A percentile compares a stretch with the other conserved stretches of the same genome.
Evolutionary conservation across 768 basidiomycete genomes (phyloP).

Genomic region (Sarcodon aspratus): DNA sequence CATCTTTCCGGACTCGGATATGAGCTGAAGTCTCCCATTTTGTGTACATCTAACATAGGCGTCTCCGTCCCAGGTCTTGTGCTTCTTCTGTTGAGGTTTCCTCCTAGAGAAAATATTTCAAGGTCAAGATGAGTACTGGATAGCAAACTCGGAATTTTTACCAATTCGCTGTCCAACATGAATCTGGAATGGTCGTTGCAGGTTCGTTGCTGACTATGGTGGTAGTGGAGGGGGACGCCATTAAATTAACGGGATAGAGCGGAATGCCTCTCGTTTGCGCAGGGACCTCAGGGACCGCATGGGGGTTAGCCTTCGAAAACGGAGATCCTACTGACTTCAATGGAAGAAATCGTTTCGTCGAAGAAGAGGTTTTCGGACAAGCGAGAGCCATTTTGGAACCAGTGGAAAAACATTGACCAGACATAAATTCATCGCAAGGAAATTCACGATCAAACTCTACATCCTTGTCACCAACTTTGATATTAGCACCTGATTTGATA

Average conservation of each 20-base stretch:
- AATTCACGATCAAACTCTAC: constrained; percentile 54
- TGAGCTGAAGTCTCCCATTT: constrained; percentile 42
- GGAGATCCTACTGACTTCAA: constrained; percentile 5
- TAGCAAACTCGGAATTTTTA: constrained; percentile 14
- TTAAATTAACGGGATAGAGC: neutral
- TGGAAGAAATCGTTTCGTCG: constrained; percentile 7
- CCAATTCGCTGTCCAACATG: constrained; percentile 67
- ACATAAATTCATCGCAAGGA: constrained; percentile 42
- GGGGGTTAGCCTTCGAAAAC: neutral
- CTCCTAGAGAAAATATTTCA: constrained; percentile 35
- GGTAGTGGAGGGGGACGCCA: constrained; percentile 4
- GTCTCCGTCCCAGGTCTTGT: constrained; percentile 83
- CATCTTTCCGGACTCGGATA: constrained; percentile 65
- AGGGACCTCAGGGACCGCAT: neutral
- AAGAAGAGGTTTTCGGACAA: constrained; percentile 3
- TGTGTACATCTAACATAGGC: constrained; percentile 40
- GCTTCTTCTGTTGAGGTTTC: constrained; percentile 61
- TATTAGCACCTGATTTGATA: constrained; percentile 23
- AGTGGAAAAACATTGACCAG: constrained; percentile 42
- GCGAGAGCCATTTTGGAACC: neutral
- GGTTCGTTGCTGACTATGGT: constrained; percentile 4
- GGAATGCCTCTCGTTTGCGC: neutral
- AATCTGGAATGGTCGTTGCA: constrained; percentile 12
- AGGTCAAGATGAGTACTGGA: neutral
- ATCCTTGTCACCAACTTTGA: constrained; percentile 37